Conservation (phyloP, 768 basidiomycete species). For the Tricholoma hemisulphureum region DNA sequence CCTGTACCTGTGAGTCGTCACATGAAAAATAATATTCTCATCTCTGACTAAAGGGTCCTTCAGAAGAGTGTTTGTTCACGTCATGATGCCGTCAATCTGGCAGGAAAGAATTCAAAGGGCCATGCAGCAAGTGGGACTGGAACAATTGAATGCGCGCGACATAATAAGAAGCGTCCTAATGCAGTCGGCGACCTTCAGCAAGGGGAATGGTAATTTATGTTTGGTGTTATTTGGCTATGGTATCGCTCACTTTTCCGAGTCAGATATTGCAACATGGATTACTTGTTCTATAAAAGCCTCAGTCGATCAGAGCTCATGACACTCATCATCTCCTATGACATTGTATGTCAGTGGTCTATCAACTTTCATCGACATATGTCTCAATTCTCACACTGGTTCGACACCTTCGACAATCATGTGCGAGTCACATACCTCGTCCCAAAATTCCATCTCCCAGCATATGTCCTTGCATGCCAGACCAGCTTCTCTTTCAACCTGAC, state of each 20-base stretch:
- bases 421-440: slow-evolving; percentile 18
- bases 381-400: too few species aligned
- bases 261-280: slow-evolving; percentile 39
- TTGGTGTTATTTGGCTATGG: not conserved
- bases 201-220: too few species aligned
- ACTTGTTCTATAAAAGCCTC: slow-evolving; percentile 26
- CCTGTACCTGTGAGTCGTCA: slow-evolving; percentile 19
- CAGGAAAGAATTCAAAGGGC: slow-evolving; percentile 13
- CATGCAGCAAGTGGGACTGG: slow-evolving; percentile 24
- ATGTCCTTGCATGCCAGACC: slow-evolving; percentile 21
- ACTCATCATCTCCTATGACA: slow-evolving; percentile 32
- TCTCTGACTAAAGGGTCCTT: too few species aligned
- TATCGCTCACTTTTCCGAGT: not conserved
- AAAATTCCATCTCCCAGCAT: slow-evolving; percentile 27
- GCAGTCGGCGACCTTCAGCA: too few species aligned
- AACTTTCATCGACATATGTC: slow-evolving; percentile 18
- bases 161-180: too few species aligned
- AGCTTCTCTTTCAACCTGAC: slow-evolving; percentile 20
- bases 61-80: slow-evolving; percentile 19
- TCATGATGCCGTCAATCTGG: too few species aligned
- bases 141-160: too few species aligned
- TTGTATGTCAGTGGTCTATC: slow-evolving; percentile 31
- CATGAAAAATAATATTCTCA: not conserved
- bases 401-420: not conserved
- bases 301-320: not conserved